phyloP scores from a whole-genome alignment of 2,329 filamentous ascomycete genomes.

The Bipolaris victoriae region DNA sequence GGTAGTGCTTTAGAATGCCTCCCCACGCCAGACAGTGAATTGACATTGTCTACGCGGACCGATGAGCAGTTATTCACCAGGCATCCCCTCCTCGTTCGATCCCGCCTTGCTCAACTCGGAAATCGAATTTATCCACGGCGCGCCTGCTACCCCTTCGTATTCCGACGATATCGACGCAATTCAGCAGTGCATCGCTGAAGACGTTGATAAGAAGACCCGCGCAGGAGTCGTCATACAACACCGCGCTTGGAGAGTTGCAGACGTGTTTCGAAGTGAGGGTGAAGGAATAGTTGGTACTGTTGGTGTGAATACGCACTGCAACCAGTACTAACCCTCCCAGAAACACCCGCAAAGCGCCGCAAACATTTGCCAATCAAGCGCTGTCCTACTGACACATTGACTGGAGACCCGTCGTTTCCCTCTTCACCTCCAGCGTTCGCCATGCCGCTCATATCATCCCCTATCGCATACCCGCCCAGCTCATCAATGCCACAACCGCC shows the following conservation, averaged over 20 bases:
- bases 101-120: conserved; percentile 59
- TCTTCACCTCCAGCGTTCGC: conserved; percentile 60
- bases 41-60: conserved; percentile 6
- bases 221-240: conserved; percentile 59
- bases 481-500: conserved; percentile 49
- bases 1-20: conserved; percentile 1
- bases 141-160: conserved; percentile 34
- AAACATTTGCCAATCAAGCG: conserved; percentile 15
- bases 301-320: conserved; percentile 3
- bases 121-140: conserved; percentile 30
- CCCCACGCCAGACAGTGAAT: conserved; percentile 4
- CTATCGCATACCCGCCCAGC: conserved; percentile 62
- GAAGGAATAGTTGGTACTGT: conserved; percentile 47
- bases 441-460: conserved; percentile 68
- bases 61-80: conserved; percentile 40
- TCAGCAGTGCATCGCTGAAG: conserved; percentile 51
- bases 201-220: conserved; percentile 50
- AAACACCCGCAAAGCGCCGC: conserved; percentile 40
- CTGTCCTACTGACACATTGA: conserved; percentile 21
- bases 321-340: conserved; percentile 34
- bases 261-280: conserved; percentile 59
- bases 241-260: conserved; percentile 54
- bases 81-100: conserved; percentile 58
- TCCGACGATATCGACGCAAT: conserved; percentile 59
- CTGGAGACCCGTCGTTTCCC: conserved; percentile 23